A percentile compares a stretch with the other conserved stretches of the same genome.
Evolutionary conservation across 2,329 filamentous ascomycete species (phyloP).

Genomic region (Tolypocladium guangdongense): DNA sequence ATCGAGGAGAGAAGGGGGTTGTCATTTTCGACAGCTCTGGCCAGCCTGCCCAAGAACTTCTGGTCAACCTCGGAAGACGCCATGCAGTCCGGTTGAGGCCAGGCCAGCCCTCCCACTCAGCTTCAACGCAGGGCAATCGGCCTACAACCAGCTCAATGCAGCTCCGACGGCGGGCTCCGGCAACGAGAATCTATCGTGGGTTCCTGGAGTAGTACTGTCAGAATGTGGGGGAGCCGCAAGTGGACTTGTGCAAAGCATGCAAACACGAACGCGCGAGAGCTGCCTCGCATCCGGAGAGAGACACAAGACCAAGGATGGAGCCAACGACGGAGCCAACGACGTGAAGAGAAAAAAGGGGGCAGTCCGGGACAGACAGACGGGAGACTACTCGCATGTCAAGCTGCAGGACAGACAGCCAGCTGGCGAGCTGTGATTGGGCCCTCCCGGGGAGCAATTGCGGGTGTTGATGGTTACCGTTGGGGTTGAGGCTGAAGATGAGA

Average conservation of each 20-base stretch:
- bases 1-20: slow-evolving; percentile 72
- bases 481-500: background rate
- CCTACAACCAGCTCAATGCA: background rate
- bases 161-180: background rate
- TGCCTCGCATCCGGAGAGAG: background rate
- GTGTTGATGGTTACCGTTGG: slow-evolving; percentile 7
- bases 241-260: background rate
- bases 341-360: background rate
- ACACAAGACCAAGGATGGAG: background rate
- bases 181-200: background rate
- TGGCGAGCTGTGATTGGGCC: slow-evolving; percentile 25
- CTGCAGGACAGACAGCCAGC: slow-evolving; percentile 14
- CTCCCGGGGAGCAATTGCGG: slow-evolving; percentile 1
- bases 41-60: slow-evolving; percentile 87
- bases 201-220: background rate
- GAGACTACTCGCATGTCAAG: no score
- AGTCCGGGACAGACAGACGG: background rate
- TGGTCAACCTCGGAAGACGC: slow-evolving; percentile 95
- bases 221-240: background rate
- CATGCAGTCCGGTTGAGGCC: slow-evolving; percentile 42
- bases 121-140: background rate
- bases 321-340: background rate
- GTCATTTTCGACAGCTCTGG: slow-evolving; percentile 64
- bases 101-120: background rate
- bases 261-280: background rate